Evolutionary conservation across 305 asterid species (phyloP).

Genomic region (Euphrasia arctica): DNA sequence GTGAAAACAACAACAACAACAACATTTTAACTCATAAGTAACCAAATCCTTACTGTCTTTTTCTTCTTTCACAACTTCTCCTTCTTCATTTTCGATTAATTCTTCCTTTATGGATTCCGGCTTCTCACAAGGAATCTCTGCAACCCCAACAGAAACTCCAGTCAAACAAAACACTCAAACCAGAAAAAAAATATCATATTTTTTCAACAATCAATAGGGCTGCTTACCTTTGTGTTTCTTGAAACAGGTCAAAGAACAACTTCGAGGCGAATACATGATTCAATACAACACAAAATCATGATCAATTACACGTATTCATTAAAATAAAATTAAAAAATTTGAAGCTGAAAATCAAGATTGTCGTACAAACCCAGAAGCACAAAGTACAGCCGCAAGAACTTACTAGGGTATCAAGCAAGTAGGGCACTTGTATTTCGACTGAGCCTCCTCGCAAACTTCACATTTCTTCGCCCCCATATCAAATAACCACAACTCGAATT

Average conservation of each 20-base stretch:
- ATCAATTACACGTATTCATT: background rate
- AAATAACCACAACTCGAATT: too few species aligned
- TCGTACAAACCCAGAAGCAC: background rate
- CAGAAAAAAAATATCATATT: background rate
- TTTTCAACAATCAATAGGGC: too few species aligned
- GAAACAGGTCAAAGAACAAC: conserved; percentile 77
- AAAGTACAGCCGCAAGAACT: conserved; percentile 18
- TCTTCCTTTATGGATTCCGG: conserved; percentile 36
- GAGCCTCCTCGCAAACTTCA: conserved; percentile 61
- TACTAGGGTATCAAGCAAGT: conserved; percentile 69
- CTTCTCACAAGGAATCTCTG: conserved; percentile 72
- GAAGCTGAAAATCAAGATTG: conserved; percentile 1
- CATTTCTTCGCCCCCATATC: conserved; percentile 56
- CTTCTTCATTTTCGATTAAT: background rate
- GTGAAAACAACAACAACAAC: background rate
- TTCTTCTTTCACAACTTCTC: background rate
- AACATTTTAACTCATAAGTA: background rate
- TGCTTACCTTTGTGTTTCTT: conserved; percentile 76
- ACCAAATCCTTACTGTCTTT: conserved; percentile 31
- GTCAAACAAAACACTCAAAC: background rate
- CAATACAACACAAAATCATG: conserved; percentile 15
- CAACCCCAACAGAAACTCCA: conserved; percentile 24
- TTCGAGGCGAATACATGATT: conserved; percentile 30
- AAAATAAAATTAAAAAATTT: background rate
- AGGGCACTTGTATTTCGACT: conserved; percentile 87